Conservation (phyloP, 306 rosid genomes). For the barrel medic (Medicago truncatula) region DNA sequence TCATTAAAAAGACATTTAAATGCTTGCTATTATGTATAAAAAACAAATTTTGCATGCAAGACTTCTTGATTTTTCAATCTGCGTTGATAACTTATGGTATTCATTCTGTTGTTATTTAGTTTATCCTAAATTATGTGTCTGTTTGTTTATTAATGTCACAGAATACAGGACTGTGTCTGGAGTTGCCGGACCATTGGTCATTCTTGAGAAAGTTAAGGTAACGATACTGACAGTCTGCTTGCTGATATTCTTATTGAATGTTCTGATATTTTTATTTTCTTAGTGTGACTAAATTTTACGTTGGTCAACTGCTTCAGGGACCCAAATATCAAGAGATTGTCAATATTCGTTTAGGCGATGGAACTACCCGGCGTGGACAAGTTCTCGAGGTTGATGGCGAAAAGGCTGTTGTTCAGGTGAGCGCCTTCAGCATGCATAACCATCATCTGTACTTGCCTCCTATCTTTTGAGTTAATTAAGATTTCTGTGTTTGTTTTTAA, state of each 20-base stretch:
- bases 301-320: conserved; percentile 66
- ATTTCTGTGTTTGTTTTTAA: conserved; percentile 21
- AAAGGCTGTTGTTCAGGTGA: conserved; percentile 98
- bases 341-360: conserved; percentile 97
- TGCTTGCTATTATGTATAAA: conserved; percentile 7
- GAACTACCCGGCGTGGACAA: conserved; percentile 90
- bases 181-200: conserved; percentile 99
- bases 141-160: conserved; percentile 50
- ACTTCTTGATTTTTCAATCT: conserved; percentile 24
- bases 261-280: conserved; percentile 29
- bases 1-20: background rate
- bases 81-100: conserved; percentile 24
- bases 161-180: conserved; percentile 99
- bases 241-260: conserved; percentile 7
- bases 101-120: conserved; percentile 27
- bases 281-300: conserved; percentile 23
- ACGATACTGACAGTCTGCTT: conserved; percentile 1
- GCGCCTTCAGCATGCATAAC: conserved; percentile 21
- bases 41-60: conserved; percentile 19
- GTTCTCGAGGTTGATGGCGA: conserved; percentile 99
- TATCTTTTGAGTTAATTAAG: conserved; percentile 26
- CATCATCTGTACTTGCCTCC: conserved; percentile 2
- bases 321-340: conserved; percentile 99
- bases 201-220: conserved; percentile 99
- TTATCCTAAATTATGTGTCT: conserved; percentile 27